Percentiles rank a stretch among this genome's conserved stretches.
Conservation (phyloP, 2,329 filamentous ascomycete genomes). For the Alternaria postmessia region DNA sequence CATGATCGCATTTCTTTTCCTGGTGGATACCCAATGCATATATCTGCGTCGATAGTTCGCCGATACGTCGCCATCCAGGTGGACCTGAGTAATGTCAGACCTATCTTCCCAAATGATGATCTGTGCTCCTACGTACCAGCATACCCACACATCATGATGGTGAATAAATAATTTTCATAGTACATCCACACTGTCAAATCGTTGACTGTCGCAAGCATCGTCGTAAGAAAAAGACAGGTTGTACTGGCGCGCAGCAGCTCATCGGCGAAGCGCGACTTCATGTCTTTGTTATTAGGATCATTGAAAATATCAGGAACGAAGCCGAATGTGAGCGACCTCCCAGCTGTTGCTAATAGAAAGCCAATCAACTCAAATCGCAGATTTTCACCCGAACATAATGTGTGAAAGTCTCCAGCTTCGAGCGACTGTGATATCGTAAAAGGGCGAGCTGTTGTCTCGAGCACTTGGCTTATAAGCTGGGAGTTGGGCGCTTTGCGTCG, state of each 20-base stretch:
- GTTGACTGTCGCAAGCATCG: conserved; percentile 50
- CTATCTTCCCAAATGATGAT: too few relatives aligned
- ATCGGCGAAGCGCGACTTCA: conserved; percentile 36
- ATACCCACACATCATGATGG: conserved; percentile 48
- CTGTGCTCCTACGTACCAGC: conserved; percentile 39
- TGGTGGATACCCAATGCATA: conserved; percentile 45
- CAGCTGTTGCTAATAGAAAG: conserved; percentile 50
- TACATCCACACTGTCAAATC: conserved; percentile 49
- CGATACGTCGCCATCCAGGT: conserved; percentile 45
- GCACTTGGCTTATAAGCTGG: conserved; percentile 33
- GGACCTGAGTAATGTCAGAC: conserved; percentile 22
- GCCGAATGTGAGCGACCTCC: conserved; percentile 41
- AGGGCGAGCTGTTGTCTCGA: conserved; percentile 40
- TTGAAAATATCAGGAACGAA: conserved; percentile 31
- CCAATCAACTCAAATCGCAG: conserved; percentile 53
- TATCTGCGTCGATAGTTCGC: conserved; percentile 41
- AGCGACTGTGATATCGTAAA: conserved; percentile 35
- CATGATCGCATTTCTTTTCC: conserved; percentile 33
- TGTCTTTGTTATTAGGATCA: conserved; percentile 23
- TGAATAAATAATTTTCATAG: conserved; percentile 49
- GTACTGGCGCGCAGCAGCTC: conserved; percentile 49
- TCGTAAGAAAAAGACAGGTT: conserved; percentile 49
- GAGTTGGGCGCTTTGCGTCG: conserved; percentile 32
- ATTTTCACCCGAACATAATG: conserved; percentile 48
- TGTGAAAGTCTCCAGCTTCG: conserved; percentile 48